A percentile compares a stretch with the other conserved stretches of the same genome.
These are phyloP conservation scores for Pelargonium fulgidum DNA, from an alignment of 441 rosid species.

Conservation along the genomic window DNA sequence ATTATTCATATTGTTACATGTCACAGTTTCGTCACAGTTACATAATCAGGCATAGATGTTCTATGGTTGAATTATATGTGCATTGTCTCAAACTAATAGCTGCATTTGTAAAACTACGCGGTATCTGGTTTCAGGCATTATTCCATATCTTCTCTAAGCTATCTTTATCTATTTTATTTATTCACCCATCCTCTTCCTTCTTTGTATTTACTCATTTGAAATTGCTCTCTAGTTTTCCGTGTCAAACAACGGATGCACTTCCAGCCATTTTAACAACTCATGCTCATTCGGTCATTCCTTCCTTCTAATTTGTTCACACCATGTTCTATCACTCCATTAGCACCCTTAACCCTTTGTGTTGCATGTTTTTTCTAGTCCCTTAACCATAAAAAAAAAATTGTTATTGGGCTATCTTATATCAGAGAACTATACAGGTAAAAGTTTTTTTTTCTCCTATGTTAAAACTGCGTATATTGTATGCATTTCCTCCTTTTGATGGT, in stretches of 20 bases:
- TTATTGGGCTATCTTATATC: background rate
- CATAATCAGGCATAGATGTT: background rate
- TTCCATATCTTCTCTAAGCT: background rate
- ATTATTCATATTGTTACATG: background rate
- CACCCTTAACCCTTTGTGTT: constrained; percentile 1
- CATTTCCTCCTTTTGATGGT: background rate
- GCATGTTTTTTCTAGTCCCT: background rate
- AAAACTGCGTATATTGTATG: background rate
- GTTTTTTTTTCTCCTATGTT: background rate
- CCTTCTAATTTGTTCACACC: background rate
- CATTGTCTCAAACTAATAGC: background rate
- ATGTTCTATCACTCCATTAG: background rate
- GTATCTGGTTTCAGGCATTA: background rate
- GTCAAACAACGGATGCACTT: background rate
- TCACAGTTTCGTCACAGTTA: background rate
- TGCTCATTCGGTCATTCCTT: background rate
- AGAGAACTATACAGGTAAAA: background rate
- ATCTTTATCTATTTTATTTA: background rate
- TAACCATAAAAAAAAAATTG: background rate
- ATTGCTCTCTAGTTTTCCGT: background rate
- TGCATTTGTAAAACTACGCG: background rate
- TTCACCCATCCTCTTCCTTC: background rate
- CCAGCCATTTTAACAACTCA: background rate
- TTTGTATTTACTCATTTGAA: background rate
- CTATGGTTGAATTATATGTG: background rate